Conservation (phyloP, 495 filamentous ascomycete species). For the Aspergillus funiculosus region DNA sequence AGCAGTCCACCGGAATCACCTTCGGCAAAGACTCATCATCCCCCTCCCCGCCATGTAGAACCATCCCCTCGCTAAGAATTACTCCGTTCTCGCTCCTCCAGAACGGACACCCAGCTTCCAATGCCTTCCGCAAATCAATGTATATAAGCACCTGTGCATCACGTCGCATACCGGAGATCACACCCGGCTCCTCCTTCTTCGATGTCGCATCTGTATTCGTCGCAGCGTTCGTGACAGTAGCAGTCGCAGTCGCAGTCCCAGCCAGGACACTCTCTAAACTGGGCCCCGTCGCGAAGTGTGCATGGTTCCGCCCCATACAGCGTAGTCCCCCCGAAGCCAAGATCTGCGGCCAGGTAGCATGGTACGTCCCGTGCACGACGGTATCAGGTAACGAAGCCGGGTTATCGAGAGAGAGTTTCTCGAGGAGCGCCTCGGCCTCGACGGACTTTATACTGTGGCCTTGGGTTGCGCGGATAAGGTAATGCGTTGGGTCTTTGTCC, state of each 20-base stretch:
- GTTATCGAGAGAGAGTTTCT: constrained; percentile 49
- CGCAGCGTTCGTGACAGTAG: constrained; percentile 2
- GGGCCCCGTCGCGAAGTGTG: constrained; percentile 75
- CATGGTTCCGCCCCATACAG: constrained; percentile 74
- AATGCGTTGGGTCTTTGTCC: constrained; percentile 54
- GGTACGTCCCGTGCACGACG: constrained; percentile 85
- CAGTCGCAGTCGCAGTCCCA: constrained; percentile 18
- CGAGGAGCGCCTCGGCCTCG: constrained; percentile 61
- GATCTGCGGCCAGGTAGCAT: constrained; percentile 68
- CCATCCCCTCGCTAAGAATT: constrained; percentile 46
- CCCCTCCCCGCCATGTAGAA: constrained; percentile 15
- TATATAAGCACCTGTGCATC: constrained; percentile 77
- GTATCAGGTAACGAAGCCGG: constrained; percentile 49
- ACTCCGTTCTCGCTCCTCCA: constrained; percentile 87
- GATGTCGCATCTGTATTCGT: constrained; percentile 3
- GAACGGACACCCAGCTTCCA: constrained; percentile 65
- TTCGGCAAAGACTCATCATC: constrained; percentile 18
- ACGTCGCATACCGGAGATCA: constrained; percentile 79
- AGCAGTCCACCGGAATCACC: constrained; percentile 39
- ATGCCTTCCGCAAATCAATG: constrained; percentile 62
- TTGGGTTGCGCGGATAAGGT: constrained; percentile 90
- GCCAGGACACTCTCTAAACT: constrained; percentile 37
- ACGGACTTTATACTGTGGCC: constrained; percentile 67
- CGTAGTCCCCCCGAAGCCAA: constrained; percentile 66
- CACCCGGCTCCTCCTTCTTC: constrained; percentile 31